Percentiles rank a stretch among this genome's conserved stretches.
These are phyloP conservation scores for Miscanthus lutarioriparius DNA, from an alignment of 176 grass and related monocot species.

Conservation along the genomic window DNA sequence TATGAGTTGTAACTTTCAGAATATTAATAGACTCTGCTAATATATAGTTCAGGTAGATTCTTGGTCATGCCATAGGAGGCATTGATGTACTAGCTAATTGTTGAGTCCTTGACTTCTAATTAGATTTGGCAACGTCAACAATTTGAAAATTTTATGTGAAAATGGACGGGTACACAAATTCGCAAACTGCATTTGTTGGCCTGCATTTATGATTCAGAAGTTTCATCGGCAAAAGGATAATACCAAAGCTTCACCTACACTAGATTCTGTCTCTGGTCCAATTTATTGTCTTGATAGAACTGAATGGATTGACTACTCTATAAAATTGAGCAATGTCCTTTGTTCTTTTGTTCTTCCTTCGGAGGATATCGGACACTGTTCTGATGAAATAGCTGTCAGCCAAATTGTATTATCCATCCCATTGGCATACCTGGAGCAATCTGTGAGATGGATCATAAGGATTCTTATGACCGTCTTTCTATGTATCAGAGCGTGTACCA, in stretches of 20 bases:
- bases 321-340: conserved; percentile 71
- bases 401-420: conserved; percentile 60
- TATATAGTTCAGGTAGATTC: background rate
- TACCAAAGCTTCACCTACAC: conserved; percentile 1
- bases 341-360: conserved; percentile 80
- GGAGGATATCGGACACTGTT: conserved; percentile 53
- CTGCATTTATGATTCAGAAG: conserved; percentile 79
- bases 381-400: conserved; percentile 47
- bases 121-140: conserved; percentile 81
- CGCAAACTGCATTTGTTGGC: conserved; percentile 87
- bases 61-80: background rate
- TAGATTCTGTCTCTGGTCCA: conserved; percentile 42
- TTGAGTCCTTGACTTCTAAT: conserved; percentile 57
- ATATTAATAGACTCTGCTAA: conserved; percentile 26
- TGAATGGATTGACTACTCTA: conserved; percentile 77
- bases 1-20: conserved; percentile 26
- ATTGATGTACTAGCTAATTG: background rate
- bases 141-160: conserved; percentile 79
- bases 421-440: conserved; percentile 73
- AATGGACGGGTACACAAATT: conserved; percentile 86
- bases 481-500: conserved; percentile 73
- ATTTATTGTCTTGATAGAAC: conserved; percentile 50
- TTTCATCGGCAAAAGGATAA: conserved; percentile 44
- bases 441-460: conserved; percentile 86
- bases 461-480: conserved; percentile 77